Percentiles rank a stretch among this genome's conserved stretches.
Conservation (phyloP, 192 early-diverging fungal species). For the Coemansia sp. region DNA sequence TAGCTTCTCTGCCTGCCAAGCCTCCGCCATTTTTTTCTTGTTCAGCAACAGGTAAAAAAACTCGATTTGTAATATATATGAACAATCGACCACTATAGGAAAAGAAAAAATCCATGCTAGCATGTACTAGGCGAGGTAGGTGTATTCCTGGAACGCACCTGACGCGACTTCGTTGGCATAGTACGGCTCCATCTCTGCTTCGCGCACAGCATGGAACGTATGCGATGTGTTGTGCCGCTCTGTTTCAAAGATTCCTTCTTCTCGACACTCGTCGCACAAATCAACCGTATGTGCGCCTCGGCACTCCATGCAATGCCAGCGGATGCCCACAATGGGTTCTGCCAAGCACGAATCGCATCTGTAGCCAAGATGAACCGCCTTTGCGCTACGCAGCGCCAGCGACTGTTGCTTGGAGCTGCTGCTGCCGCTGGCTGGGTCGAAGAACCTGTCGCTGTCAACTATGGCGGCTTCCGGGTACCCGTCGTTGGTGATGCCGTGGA, state of each 20-base stretch:
- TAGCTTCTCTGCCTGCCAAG: no score
- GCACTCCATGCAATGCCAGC: conserved; percentile 68
- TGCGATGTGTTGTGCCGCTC: conserved; percentile 29
- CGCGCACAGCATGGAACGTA: conserved; percentile 29
- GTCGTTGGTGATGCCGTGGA: not conserved
- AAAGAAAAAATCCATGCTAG: no score
- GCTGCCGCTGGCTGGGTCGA: not conserved
- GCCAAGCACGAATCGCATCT: conserved; percentile 70
- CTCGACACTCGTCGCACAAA: conserved; percentile 67
- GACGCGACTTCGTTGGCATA: conserved; percentile 52
- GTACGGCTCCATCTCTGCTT: conserved; percentile 54
- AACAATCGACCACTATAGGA: no score
- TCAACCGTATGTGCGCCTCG: conserved; percentile 63
- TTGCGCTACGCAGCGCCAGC: conserved; percentile 27
- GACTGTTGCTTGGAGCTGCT: conserved; percentile 14
- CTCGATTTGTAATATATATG: no score
- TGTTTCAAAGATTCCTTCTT: conserved; percentile 56
- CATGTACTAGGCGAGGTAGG: conserved; percentile 42
- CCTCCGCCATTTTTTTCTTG: no score
- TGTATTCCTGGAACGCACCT: conserved; percentile 43
- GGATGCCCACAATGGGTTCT: conserved; percentile 71
- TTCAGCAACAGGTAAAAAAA: no score
- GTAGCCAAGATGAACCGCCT: conserved; percentile 39
- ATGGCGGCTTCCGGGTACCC: not conserved
- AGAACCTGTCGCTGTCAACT: not conserved